Evolutionary conservation across 805 yeast species (phyloP).

Genomic region (Yarrowia hollandica): DNA sequence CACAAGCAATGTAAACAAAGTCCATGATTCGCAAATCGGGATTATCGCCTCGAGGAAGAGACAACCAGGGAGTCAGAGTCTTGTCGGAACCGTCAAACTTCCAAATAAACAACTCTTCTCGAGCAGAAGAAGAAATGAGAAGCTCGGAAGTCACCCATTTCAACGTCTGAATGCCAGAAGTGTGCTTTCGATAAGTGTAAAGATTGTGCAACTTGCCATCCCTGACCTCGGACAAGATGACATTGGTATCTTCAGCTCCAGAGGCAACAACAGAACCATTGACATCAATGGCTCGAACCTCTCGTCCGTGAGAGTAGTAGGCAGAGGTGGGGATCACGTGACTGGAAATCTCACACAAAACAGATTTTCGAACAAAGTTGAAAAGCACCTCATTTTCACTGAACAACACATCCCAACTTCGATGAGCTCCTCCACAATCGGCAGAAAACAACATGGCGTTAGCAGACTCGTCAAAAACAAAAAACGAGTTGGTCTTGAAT

Average conservation of each 20-base stretch:
- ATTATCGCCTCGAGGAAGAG: conserved; percentile 57
- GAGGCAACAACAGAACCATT: conserved; percentile 50
- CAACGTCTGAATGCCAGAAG: conserved; percentile 82
- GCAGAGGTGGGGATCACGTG: conserved; percentile 38
- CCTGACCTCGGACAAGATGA: conserved; percentile 53
- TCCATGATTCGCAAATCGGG: conserved; percentile 94
- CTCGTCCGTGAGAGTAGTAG: conserved; percentile 85
- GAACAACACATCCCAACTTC: conserved; percentile 65
- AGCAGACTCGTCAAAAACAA: conserved; percentile 76
- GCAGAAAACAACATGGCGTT: conserved; percentile 70
- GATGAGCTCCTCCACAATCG: conserved; percentile 87
- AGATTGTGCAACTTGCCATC: conserved; percentile 49
- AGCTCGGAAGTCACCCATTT: conserved; percentile 46
- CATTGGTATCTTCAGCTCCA: conserved; percentile 87
- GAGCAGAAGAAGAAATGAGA: conserved; percentile 58
- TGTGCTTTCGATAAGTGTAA: conserved; percentile 76
- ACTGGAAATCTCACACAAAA: conserved; percentile 33
- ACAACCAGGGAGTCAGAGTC: conserved; percentile 50
- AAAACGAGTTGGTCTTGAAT: conserved; percentile 75
- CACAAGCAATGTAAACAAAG: conserved; percentile 52
- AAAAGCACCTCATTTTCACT: conserved; percentile 44
- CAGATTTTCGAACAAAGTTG: conserved; percentile 41
- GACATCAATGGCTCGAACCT: conserved; percentile 62
- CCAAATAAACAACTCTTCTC: conserved; percentile 90
- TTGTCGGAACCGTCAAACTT: conserved; percentile 45